Evolutionary conservation across 805 yeast genomes (phyloP), one percentile per base, ranked within the genome.

Genomic region (Vanderwaltozyma yarrowii): DNA sequence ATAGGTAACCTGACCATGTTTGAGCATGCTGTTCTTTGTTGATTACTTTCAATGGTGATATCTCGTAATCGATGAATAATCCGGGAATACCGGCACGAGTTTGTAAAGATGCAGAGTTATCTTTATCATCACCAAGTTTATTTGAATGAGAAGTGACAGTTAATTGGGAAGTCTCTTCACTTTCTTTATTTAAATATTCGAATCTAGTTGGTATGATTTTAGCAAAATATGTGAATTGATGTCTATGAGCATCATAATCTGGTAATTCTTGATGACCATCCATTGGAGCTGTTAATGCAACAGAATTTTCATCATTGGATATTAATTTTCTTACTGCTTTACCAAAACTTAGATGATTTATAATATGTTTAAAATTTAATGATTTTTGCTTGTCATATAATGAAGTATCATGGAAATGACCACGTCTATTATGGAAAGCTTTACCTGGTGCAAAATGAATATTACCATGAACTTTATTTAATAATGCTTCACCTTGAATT

Each of bases 391-490:
- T 67, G 23, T 65, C 64, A 62, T 73, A 92, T 37, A 85, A 67
- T 7, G 95, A 80, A 38, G 82, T 61, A 55, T 92, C 98, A 64
- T 92, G 98, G 42, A 74, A 69, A 58, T 92, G 98, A 36, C 71
- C 70, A 14, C 74, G 76, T 8, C 39, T 42, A 40, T 62, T 59
- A 29, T 78, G 73, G 51, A 68, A 70, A 2, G 94, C 77, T 19
- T 81, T 76, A 30, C 98, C 98, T 4, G 98, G 97, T 1, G 96
- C 96, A 69, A 92, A 87, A 65, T 92, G 97, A 45, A 92, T 64
- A 52, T 85, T 82, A 34, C 98, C 98, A 17, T 81, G 78, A 32
- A 92, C 81, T 62, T 94, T 76, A 61, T 84, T 84, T 53, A 92
- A 75, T 48, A 74, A 66, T 6, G 94, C 80, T 17, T 72, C 67